Conservation (phyloP, 225 moss, liverwort and hornwort genomes). For the Thuidium tamariscinum region DNA sequence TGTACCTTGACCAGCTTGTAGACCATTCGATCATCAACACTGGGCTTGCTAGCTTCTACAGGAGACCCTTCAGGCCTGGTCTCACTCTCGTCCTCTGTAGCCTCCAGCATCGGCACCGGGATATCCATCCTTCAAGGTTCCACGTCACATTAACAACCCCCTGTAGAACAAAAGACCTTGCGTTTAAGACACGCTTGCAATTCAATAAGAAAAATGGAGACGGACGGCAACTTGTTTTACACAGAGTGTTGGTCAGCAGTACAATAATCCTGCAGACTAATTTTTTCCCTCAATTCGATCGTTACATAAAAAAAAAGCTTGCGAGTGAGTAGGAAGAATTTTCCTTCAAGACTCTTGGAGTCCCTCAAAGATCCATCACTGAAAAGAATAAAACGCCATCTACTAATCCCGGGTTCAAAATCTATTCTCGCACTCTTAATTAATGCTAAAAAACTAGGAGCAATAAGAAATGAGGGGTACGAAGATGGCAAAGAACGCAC, state of each 20-base stretch:
- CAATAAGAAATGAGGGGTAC: background rate
- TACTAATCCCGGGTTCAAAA: background rate
- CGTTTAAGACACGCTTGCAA: background rate
- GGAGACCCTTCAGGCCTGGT: conserved; percentile 28
- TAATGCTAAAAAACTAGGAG: background rate
- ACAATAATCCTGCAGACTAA: background rate
- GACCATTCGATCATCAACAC: conserved; percentile 44
- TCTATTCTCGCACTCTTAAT: background rate
- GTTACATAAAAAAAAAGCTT: background rate
- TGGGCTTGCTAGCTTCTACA: conserved; percentile 29
- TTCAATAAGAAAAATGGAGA: background rate
- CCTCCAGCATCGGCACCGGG: conserved; percentile 45
- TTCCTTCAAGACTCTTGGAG: background rate
- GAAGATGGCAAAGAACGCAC: background rate
- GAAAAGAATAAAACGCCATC: background rate
- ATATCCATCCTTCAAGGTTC: conserved; percentile 8
- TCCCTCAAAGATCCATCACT: background rate
- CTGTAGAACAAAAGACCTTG: conserved; percentile 5
- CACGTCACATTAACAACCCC: conserved; percentile 27
- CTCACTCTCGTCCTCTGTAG: conserved; percentile 32
- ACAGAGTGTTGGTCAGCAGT: background rate
- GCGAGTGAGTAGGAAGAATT: background rate
- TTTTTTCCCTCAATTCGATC: background rate
- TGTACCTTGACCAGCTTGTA: conserved; percentile 77
- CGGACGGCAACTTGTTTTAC: background rate